A percentile compares a stretch with the other conserved stretches of the same genome.
These are phyloP conservation scores for Aspergillus avenaceus DNA, from an alignment of 495 filamentous ascomycete genomes.

Conservation along the genomic window DNA sequence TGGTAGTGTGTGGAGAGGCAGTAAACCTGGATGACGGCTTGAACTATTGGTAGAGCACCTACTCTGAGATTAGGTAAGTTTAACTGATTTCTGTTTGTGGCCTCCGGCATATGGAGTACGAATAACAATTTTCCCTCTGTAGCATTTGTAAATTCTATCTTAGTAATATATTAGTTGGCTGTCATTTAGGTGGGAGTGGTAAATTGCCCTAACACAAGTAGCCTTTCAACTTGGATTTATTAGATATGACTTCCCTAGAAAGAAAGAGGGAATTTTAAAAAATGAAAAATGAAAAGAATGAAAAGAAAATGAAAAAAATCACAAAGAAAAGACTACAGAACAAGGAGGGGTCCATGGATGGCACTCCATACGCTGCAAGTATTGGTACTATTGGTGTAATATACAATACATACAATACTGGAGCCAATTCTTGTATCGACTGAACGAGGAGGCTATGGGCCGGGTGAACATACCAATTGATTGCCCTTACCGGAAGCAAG, in stretches of 20 bases:
- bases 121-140: constrained; percentile 9
- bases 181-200: constrained; percentile 6
- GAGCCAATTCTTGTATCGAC: no score
- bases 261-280: no score
- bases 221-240: neutral
- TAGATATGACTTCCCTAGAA: no score
- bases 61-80: no score
- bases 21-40: constrained; percentile 14
- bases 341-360: constrained; percentile 2
- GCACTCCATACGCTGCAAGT: no score
- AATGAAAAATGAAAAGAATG: neutral
- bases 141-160: constrained; percentile 1
- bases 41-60: constrained; percentile 13
- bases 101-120: constrained; percentile 20
- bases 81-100: constrained; percentile 24
- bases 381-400: neutral
- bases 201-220: neutral
- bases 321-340: no score
- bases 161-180: constrained; percentile 9
- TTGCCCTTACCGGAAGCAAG: constrained; percentile 14
- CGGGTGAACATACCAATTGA: no score
- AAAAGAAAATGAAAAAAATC: neutral
- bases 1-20: constrained; percentile 21
- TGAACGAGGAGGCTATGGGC: no score
- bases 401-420: constrained; percentile 1